Evolutionary conservation across 129 eudicot genomes (phyloP), one percentile per base, ranked within the genome.

Genomic region (Flaveria brownii): DNA sequence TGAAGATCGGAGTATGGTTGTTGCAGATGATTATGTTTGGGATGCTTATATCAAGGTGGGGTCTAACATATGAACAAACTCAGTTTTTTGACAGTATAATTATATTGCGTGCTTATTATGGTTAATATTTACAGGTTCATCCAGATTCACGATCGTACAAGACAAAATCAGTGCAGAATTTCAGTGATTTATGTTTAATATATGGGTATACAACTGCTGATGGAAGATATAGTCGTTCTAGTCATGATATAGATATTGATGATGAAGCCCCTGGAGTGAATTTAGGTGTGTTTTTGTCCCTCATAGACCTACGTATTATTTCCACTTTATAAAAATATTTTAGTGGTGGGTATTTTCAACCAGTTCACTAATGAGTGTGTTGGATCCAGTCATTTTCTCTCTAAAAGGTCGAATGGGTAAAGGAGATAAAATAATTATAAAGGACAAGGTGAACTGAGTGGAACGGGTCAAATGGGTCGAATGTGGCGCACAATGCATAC

Each of bases 221-320:
- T 82, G 91, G 88, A 57, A 77, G 91, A 79, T 87, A 87, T 45
- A 87, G 91, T 64, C 91, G 79, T 43, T 87, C 88, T 18, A 87
- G 91, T 74, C 88, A 87, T 87, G 91, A 87, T 82, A 9, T 65
- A 14, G 88, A 87, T 79, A 68, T 78, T 46, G 86, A 85, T 54
- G 88, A 87, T 68, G 91, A 87, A 25, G 59, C 50, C 73, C 78
- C 82, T 76, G 83, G 84, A 64, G 76, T 15, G 50, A 84, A 69
- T 78, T 79, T 73, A 68, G 86, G 91, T 87, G 5, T 59, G 50
- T 12, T 76, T 74, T 74, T 61, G 45, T 39, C 56, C 73, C 55
- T 46, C 18, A 0, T 22, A 62, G 20, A 64, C 16, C 49, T 62
- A 79, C 25, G 17, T 68, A 68, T 60, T 65, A 41, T 49, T 77